Conservation (phyloP, 345 rosid genomes). For the Ricinus communis region DNA sequence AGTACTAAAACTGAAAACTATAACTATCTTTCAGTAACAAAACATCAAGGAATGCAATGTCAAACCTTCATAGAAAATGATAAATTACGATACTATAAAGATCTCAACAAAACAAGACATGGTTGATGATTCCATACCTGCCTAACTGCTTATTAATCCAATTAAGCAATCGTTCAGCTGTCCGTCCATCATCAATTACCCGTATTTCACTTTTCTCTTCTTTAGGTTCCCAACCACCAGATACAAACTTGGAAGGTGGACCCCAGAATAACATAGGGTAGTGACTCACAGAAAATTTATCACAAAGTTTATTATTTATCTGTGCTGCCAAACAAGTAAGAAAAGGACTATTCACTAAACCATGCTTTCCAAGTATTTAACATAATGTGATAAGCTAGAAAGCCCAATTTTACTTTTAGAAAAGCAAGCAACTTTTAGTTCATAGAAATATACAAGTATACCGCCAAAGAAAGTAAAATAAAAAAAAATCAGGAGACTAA, state of each 20-base stretch:
- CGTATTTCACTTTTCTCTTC: constrained; percentile 56
- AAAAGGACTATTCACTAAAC: constrained; percentile 31
- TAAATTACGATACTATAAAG: not conserved
- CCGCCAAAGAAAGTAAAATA: too few species aligned
- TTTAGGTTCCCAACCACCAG: constrained; percentile 61
- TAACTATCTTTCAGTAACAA: not conserved
- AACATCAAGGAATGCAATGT: constrained; percentile 2
- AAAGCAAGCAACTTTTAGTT: not conserved
- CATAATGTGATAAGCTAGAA: not conserved
- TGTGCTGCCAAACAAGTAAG: constrained; percentile 74
- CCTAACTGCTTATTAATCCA: constrained; percentile 89
- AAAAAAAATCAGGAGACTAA: not conserved
- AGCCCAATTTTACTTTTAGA: not conserved
- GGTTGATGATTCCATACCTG: constrained; percentile 51
- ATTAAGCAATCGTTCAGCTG: constrained; percentile 75
- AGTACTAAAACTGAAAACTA: not conserved
- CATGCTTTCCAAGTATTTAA: constrained; percentile 4
- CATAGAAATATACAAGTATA: not conserved
- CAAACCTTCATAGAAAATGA: constrained; percentile 3
- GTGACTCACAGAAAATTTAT: constrained; percentile 72
- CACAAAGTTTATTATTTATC: constrained; percentile 85
- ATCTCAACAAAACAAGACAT: constrained; percentile 12
- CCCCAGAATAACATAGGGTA: constrained; percentile 98
- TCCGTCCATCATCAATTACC: constrained; percentile 65
- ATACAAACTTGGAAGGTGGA: constrained; percentile 59